These are phyloP conservation scores for Lojkania enalia DNA, from an alignment of 2,329 filamentous ascomycete species.

Conservation along the genomic window DNA sequence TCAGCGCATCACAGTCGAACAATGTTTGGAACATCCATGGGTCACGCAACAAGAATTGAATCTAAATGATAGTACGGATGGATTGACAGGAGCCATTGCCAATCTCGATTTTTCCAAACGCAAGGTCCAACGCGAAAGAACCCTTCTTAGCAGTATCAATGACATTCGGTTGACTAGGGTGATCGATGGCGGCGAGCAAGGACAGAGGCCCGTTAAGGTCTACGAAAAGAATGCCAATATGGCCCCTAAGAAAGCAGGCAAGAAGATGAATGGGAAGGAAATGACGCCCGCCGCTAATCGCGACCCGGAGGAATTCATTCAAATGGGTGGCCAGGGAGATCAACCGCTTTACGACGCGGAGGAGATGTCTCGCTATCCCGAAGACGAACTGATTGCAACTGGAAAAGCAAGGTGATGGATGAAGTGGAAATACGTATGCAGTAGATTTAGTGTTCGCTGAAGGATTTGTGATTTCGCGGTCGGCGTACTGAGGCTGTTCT, in stretches of 20 bases:
- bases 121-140: constrained; percentile 79
- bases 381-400: constrained; percentile 18
- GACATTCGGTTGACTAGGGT: constrained; percentile 67
- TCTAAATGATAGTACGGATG: constrained; percentile 85
- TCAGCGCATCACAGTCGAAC: constrained; percentile 82
- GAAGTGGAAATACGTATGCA: neutral
- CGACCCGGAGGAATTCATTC: constrained; percentile 75
- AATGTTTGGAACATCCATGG: constrained; percentile 92
- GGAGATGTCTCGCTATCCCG: constrained; percentile 44
- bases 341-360: constrained; percentile 74
- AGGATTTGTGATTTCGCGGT: neutral
- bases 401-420: constrained; percentile 1
- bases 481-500: constrained; percentile 21
- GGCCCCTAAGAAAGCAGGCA: constrained; percentile 20
- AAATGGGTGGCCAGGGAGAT: constrained; percentile 85
- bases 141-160: constrained; percentile 80
- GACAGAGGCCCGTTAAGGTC: constrained; percentile 51
- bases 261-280: constrained; percentile 53
- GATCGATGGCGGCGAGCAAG: constrained; percentile 57
- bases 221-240: constrained; percentile 41
- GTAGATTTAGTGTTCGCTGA: neutral
- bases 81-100: constrained; percentile 83
- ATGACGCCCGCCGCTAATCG: constrained; percentile 67
- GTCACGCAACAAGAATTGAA: constrained; percentile 61
- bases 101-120: constrained; percentile 82